A percentile compares a stretch with the other conserved stretches of the same genome.
phyloP scores from a whole-genome alignment of 1,284 basidiomycete species.

The Boletus smithii region DNA sequence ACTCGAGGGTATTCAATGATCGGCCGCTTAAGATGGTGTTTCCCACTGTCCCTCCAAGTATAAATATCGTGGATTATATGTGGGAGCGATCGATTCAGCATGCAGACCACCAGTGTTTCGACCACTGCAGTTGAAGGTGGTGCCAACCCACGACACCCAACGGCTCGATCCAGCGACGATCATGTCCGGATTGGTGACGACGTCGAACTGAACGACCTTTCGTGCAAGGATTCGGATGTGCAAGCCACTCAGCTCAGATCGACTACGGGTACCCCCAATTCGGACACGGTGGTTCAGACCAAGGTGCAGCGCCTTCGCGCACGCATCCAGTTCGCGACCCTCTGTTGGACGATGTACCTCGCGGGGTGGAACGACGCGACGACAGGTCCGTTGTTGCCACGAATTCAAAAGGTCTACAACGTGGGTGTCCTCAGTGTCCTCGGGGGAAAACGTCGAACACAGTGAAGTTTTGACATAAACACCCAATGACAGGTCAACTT shows the following conservation, averaged over 20 bases:
- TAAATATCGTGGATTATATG: conserved; percentile 7
- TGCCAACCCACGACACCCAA: conserved; percentile 11
- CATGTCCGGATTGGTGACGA: not conserved
- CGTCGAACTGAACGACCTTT: conserved; percentile 16
- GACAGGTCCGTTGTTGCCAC: conserved; percentile 33
- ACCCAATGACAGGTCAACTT: conserved; percentile 24
- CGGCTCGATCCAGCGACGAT: conserved; percentile 4
- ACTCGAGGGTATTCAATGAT: no score
- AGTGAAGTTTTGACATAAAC: not conserved
- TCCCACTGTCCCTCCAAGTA: no score
- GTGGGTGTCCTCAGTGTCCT: conserved; percentile 16
- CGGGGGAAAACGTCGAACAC: not conserved
- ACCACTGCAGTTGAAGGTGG: conserved; percentile 1
- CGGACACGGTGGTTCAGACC: conserved; percentile 7
- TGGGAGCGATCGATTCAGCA: not conserved
- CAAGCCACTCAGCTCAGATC: not conserved
- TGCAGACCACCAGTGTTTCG: conserved; percentile 12
- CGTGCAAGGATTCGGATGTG: not conserved
- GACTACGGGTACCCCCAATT: not conserved
- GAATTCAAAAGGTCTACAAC: conserved; percentile 32
- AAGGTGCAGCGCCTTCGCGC: conserved; percentile 23
- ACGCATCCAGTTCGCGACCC: conserved; percentile 27
- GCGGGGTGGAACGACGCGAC: conserved; percentile 34
- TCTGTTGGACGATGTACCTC: conserved; percentile 33
- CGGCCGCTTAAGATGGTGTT: no score